Percentiles rank a stretch among this genome's conserved stretches.
Conservation (phyloP, 139 green algal species). For the Haematococcus sp. region DNA sequence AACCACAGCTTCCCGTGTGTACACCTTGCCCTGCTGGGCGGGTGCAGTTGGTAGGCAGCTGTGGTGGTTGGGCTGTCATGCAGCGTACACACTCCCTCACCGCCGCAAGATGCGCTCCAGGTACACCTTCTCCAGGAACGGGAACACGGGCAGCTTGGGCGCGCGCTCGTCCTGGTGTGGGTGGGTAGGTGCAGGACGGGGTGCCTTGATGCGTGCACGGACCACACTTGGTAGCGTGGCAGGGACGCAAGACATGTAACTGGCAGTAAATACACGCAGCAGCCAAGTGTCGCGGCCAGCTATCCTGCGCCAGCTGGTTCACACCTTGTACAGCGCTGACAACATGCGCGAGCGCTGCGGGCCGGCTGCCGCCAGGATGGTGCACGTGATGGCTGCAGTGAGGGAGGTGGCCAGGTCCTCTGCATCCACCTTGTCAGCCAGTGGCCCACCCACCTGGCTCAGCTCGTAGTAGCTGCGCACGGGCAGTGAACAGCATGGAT, state of each 20-base stretch:
- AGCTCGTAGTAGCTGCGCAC: conserved; percentile 43
- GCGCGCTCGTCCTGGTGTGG: conserved; percentile 84
- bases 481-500: conserved; percentile 3
- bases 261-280: background rate
- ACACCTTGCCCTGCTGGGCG: too few relatives aligned
- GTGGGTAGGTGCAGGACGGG: too few relatives aligned
- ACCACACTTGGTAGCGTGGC: too few relatives aligned
- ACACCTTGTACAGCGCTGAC: conserved; percentile 83
- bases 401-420: conserved; percentile 73
- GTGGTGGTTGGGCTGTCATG: too few relatives aligned
- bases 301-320: background rate
- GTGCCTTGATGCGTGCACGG: too few relatives aligned
- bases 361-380: conserved; percentile 82
- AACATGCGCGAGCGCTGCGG: conserved; percentile 87
- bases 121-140: conserved; percentile 95
- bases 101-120: conserved; percentile 90
- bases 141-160: conserved; percentile 64
- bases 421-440: conserved; percentile 47
- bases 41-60: too few relatives aligned
- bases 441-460: conserved; percentile 8
- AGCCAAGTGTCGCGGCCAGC: background rate
- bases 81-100: conserved; percentile 35
- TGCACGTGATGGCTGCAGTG: conserved; percentile 80
- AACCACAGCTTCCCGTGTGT: too few relatives aligned
- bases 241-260: too few relatives aligned